Evolutionary conservation across 1,139 yeast genomes (phyloP), one percentile per base, ranked within the genome.

Genomic region (Yamadazyma triangularis): DNA sequence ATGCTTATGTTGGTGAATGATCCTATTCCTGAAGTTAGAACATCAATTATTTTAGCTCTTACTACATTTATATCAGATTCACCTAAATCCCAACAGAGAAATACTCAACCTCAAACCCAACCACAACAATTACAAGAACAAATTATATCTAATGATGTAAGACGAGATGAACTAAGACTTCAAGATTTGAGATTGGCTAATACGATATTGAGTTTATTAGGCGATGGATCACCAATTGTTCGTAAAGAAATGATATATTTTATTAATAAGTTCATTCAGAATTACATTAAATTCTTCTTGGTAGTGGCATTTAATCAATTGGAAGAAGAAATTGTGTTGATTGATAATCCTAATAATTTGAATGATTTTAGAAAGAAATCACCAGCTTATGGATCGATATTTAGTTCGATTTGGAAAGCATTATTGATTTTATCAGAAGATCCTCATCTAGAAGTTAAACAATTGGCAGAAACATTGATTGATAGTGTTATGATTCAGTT

Each of bases 11-110:
- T 85, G 29, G 64, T 88, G 20, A 76, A 73, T 39, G 97, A 91
- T 52, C 96, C 96, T 0, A 87, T 89, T 28, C 96, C 98, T 0
- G 99, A 91, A 54, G 95, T 91, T 0, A 68, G 98, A 38, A 82
- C 96, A 0, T 86, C 97, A 0, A 77, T 87, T 8, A 64, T 91
- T 8, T 64, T 80, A 28, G 86, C 95, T 0, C 59, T 91, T 29
- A 77, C 89, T 2, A 77, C 78, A 21, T 86, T 82, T 50, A 57
- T 88, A 22, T 76, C 83, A 6, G 77, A 67, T 18, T 33, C 45
- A 8, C 44, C 37, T 12, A 40, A 39, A 16, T 41, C 35, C 18
- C 48, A 56, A 13, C 71, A 40, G 38, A 65, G 23, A 61, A n/a
- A n/a, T 26, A 33, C 35, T 7, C 48, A 39, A 23, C 35, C 38